Percentiles rank a stretch among this genome's conserved stretches.
Evolutionary conservation across 23 red algal genomes (phyloP).

Genomic region (Pyropia haitanensis): DNA sequence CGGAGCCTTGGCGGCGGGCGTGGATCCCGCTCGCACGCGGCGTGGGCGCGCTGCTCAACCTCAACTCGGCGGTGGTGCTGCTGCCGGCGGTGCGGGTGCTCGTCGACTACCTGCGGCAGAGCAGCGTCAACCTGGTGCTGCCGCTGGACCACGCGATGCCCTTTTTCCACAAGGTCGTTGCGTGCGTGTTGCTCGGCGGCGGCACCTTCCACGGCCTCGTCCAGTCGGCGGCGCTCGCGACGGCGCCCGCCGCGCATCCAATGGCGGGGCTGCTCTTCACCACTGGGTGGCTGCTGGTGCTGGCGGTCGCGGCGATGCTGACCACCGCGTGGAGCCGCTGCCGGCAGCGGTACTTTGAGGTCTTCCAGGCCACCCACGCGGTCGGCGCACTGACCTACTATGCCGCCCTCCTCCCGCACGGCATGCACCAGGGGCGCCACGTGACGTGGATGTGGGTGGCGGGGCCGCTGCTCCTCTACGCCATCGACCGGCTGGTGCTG

Average conservation of each 20-base stretch:
- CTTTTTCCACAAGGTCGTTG: constrained; percentile 47
- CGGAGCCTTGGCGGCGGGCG: constrained; percentile 23
- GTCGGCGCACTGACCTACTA: constrained; percentile 29
- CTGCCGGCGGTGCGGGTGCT: constrained; percentile 24
- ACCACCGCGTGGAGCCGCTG: constrained; percentile 23
- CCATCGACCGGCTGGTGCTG: constrained; percentile 31
- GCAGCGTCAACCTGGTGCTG: constrained; percentile 33
- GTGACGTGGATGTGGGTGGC: constrained; percentile 72
- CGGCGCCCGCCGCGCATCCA: constrained; percentile 7
- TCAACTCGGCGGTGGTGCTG: constrained; percentile 53
- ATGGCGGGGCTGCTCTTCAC: constrained; percentile 11
- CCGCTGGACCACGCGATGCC: constrained; percentile 63
- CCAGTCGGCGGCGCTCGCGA: constrained; percentile 16
- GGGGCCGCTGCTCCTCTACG: constrained; percentile 47
- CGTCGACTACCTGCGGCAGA: constrained; percentile 25
- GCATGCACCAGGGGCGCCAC: constrained; percentile 34
- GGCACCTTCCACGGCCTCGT: constrained; percentile 37
- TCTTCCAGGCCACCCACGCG: constrained; percentile 54
- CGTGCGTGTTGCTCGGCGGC: constrained; percentile 24
- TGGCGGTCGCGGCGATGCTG: constrained; percentile 13
- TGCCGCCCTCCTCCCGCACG: constrained; percentile 36
- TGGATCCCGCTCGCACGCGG: constrained; percentile 52
- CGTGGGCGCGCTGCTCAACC: constrained; percentile 36
- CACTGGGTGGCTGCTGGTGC: constrained; percentile 39
- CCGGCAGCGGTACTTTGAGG: constrained; percentile 39